phyloP scores from a whole-genome alignment of 1,139 yeast genomes.

The Debaryomyces sp. region DNA sequence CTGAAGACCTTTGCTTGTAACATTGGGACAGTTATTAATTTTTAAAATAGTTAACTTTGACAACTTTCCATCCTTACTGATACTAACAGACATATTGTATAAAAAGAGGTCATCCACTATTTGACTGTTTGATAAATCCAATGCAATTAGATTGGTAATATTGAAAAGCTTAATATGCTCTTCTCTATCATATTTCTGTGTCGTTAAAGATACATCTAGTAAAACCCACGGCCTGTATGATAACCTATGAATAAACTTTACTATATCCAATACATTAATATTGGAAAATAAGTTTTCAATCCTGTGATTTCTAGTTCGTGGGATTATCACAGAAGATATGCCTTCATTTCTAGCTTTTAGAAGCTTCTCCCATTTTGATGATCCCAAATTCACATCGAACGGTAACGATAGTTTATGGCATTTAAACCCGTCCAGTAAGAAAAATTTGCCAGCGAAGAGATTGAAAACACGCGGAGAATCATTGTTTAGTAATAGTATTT shows the following conservation, averaged over 20 bases:
- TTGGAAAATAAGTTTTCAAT: conserved; percentile 40
- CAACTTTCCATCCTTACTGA: conserved; percentile 25
- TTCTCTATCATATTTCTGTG: conserved; percentile 19
- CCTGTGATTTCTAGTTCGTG: conserved; percentile 26
- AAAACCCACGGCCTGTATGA: conserved; percentile 21
- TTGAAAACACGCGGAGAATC: conserved; percentile 36
- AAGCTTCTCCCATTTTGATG: not conserved
- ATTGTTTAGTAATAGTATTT: conserved; percentile 24
- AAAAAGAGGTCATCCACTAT: conserved; percentile 36
- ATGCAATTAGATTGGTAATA: conserved; percentile 32
- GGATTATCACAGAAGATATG: conserved; percentile 12
- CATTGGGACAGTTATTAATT: conserved; percentile 27
- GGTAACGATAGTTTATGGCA: conserved; percentile 23
- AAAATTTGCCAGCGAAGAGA: conserved; percentile 30
- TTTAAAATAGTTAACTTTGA: conserved; percentile 26
- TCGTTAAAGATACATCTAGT: conserved; percentile 19
- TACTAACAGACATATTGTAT: conserved; percentile 25
- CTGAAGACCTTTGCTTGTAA: conserved; percentile 23
- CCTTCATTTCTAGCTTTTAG: conserved; percentile 8
- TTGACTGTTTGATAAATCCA: conserved; percentile 33
- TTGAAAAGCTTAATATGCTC: conserved; percentile 33
- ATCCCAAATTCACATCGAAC: not conserved
- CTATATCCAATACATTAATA: conserved; percentile 24
- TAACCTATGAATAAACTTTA: conserved; percentile 18
- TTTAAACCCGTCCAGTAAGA: conserved; percentile 20